These are phyloP conservation scores for Colletotrichum chlorophyti DNA, from an alignment of 2,329 filamentous ascomycete genomes.

Conservation along the genomic window DNA sequence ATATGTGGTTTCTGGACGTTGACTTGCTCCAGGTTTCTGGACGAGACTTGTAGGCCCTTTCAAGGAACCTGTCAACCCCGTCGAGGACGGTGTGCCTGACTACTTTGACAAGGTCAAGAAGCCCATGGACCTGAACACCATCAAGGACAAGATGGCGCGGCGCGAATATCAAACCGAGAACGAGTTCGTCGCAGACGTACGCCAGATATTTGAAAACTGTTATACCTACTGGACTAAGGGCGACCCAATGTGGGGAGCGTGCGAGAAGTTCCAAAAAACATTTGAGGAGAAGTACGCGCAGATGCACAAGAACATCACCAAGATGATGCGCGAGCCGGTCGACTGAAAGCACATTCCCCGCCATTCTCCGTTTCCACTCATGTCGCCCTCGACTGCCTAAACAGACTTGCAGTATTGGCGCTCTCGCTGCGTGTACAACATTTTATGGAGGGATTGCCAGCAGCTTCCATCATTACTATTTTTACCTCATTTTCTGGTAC, in stretches of 20 bases:
- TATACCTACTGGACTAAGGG: conserved; percentile 67
- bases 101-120: conserved; percentile 66
- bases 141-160: conserved; percentile 66
- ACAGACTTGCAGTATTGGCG: background rate
- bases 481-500: background rate
- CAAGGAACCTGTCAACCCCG: conserved; percentile 64
- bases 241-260: conserved; percentile 61
- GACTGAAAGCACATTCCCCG: conserved; percentile 24
- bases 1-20: no score
- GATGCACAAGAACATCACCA: conserved; percentile 66
- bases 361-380: background rate
- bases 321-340: conserved; percentile 55
- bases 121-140: conserved; percentile 68
- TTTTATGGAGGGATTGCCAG: background rate
- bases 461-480: no score
- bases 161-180: conserved; percentile 57
- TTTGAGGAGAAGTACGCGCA: conserved; percentile 65
- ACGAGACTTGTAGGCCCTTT: conserved; percentile 70
- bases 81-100: conserved; percentile 64
- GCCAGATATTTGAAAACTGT: conserved; percentile 69
- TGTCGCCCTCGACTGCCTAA: background rate
- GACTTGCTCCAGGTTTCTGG: conserved; percentile 62
- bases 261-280: conserved; percentile 63
- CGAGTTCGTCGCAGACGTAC: conserved; percentile 64
- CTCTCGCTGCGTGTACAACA: conserved; percentile 4